Percentiles rank a stretch among this genome's conserved stretches.
Evolutionary conservation across 257 asterid genomes (phyloP).

Genomic region (Perilla frutescens): DNA sequence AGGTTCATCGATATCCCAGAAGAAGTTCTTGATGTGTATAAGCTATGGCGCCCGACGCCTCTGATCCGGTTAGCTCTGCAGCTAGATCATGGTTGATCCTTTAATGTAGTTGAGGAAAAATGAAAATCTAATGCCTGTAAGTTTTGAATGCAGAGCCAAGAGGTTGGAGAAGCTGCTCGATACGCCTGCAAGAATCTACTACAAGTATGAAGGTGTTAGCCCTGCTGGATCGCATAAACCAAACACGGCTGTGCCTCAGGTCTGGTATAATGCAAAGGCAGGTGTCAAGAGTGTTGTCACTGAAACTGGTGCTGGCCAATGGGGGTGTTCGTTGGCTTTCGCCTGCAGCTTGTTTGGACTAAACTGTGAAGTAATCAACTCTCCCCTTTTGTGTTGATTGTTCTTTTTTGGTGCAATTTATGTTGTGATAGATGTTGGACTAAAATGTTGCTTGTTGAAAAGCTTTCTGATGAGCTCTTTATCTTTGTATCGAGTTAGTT

Average conservation of each 20-base stretch:
- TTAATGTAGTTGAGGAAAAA: conserved; percentile 18
- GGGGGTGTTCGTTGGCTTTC: conserved; percentile 92
- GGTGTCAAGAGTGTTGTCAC: conserved; percentile 82
- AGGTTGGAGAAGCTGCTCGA: conserved; percentile 85
- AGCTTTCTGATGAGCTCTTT: too few relatives aligned
- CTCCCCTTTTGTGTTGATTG: not conserved
- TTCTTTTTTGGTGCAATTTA: too few relatives aligned
- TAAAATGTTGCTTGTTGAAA: too few relatives aligned
- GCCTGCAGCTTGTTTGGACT: conserved; percentile 86
- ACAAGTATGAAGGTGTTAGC: conserved; percentile 95
- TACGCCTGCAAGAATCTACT: conserved; percentile 92
- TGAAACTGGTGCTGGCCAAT: conserved; percentile 97
- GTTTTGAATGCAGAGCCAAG: conserved; percentile 66
- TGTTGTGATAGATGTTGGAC: too few relatives aligned
- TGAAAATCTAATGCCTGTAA: conserved; percentile 35
- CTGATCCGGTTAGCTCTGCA: conserved; percentile 67
- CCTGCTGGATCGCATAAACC: conserved; percentile 98
- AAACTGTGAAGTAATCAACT: conserved; percentile 69
- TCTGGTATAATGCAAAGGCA: conserved; percentile 80
- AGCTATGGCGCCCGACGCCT: conserved; percentile 97
- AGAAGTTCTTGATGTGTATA: conserved; percentile 78
- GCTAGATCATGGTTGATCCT: not conserved
- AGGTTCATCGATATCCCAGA: conserved; percentile 82
- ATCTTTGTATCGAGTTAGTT: not conserved
- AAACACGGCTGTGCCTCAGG: conserved; percentile 95